Evolutionary conservation across 2,329 filamentous ascomycete genomes (phyloP).

Genomic region (Aspergillus uvarum): DNA sequence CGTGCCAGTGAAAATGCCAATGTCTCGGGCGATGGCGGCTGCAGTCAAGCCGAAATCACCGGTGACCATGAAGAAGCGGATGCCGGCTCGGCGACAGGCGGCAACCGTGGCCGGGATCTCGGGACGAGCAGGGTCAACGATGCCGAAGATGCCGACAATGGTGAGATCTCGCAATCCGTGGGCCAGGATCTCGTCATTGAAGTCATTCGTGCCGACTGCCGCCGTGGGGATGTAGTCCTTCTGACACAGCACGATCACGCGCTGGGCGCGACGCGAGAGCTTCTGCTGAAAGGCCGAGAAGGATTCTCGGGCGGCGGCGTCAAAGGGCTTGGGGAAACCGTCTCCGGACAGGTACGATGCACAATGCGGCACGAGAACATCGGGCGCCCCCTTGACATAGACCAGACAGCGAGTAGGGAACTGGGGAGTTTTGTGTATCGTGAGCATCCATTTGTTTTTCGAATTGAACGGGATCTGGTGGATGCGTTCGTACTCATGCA

Average conservation of each 20-base stretch:
- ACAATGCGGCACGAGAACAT: conserved; percentile 68
- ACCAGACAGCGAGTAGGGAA: conserved; percentile 29
- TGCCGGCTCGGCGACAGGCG: conserved; percentile 37
- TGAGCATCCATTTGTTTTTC: conserved; percentile 81
- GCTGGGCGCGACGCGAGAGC: conserved; percentile 68
- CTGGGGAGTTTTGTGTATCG: conserved; percentile 46
- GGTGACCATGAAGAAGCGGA: conserved; percentile 47
- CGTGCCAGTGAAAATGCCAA: conserved; percentile 45
- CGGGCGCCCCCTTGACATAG: conserved; percentile 74
- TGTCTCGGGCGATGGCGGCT: conserved; percentile 41
- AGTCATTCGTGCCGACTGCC: conserved; percentile 49
- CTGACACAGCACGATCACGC: conserved; percentile 67
- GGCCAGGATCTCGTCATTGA: conserved; percentile 51
- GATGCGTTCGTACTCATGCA: conserved; percentile 60
- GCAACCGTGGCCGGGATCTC: conserved; percentile 39
- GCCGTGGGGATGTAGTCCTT: conserved; percentile 53
- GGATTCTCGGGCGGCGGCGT: conserved; percentile 45
- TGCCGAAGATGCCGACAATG: conserved; percentile 54
- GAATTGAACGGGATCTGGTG: conserved; percentile 77
- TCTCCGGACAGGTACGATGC: conserved; percentile 57
- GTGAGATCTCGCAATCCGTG: conserved; percentile 46
- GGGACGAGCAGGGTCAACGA: conserved; percentile 41
- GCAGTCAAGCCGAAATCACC: conserved; percentile 45
- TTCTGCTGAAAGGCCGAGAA: conserved; percentile 64
- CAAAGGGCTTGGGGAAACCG: conserved; percentile 53